These are phyloP conservation scores for Lanmaoa pseudosensibilis DNA, from an alignment of 768 basidiomycete genomes.

Conservation along the genomic window DNA sequence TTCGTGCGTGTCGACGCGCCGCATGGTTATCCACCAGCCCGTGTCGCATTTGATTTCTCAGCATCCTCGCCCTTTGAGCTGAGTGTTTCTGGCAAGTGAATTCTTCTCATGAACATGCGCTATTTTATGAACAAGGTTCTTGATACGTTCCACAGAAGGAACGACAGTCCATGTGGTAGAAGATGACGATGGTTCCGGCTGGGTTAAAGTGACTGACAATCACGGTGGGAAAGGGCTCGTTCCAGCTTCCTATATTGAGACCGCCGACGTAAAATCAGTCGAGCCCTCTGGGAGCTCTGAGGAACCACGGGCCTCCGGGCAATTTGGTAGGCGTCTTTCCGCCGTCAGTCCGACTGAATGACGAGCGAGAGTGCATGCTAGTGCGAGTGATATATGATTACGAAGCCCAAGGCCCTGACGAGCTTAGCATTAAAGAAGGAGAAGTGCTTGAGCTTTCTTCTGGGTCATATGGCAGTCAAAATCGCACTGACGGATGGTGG, in stretches of 20 bases:
- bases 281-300: conserved; percentile 13
- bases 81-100: conserved; percentile 53
- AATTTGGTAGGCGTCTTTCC: conserved; percentile 47
- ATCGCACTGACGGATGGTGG: conserved; percentile 83
- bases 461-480: conserved; percentile 58
- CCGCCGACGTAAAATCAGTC: conserved; percentile 30
- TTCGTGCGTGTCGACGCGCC: conserved; percentile 47
- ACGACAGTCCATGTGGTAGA: conserved; percentile 64
- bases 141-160: conserved; percentile 50
- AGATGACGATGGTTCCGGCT: conserved; percentile 83
- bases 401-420: conserved; percentile 68
- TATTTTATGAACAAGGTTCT: conserved; percentile 9
- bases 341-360: conserved; percentile 1
- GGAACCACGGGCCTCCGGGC: conserved; percentile 38
- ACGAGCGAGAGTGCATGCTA: conserved; percentile 29
- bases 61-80: conserved; percentile 80
- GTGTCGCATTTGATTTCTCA: conserved; percentile 72
- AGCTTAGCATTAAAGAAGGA: conserved; percentile 61
- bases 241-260: conserved; percentile 77
- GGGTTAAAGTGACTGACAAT: conserved; percentile 71
- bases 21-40: conserved; percentile 47
- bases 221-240: conserved; percentile 69
- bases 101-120: conserved; percentile 8
- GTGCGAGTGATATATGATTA: conserved; percentile 86
- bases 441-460: conserved; percentile 63